Evolutionary conservation across 148 eudicot species (phyloP).

Genomic region (Cornus controversa): DNA sequence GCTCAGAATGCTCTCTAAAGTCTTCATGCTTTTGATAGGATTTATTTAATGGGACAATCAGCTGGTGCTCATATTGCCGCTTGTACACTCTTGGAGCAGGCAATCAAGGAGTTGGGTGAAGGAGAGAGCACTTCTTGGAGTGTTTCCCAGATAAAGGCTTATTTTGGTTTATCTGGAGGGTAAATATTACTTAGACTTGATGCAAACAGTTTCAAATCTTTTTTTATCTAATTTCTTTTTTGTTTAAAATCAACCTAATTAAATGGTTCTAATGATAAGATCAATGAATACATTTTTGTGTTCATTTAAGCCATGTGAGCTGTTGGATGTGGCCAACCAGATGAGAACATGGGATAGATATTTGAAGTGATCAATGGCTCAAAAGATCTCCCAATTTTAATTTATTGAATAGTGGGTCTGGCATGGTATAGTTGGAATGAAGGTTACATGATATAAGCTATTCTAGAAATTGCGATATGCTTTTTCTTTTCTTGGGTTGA

Average conservation of each 20-base stretch:
- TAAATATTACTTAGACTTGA: conserved; percentile 21
- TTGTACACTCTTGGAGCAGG: conserved; percentile 86
- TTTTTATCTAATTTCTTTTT: neutral
- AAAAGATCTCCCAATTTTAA: neutral
- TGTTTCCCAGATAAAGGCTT: conserved; percentile 76
- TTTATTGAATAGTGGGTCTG: neutral
- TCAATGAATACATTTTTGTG: too few relatives aligned
- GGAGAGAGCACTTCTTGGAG: conserved; percentile 70
- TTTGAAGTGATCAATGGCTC: neutral
- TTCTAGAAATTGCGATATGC: neutral
- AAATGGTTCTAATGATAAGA: neutral
- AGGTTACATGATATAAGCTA: neutral
- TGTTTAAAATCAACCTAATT: neutral
- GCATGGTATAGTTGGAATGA: neutral
- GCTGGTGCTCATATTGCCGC: conserved; percentile 99
- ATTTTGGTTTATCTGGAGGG: conserved; percentile 99
- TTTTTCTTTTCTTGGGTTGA: neutral
- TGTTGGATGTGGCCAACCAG: neutral
- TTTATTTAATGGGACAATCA: conserved; percentile 96
- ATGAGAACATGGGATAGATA: neutral
- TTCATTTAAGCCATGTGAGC: neutral
- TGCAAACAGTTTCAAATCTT: neutral
- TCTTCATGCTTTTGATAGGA: conserved; percentile 32
- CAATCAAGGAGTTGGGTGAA: conserved; percentile 66
- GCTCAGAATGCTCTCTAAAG: neutral